phyloP scores from a whole-genome alignment of 1,139 yeast genomes.

The Yamadazyma mexicana region DNA sequence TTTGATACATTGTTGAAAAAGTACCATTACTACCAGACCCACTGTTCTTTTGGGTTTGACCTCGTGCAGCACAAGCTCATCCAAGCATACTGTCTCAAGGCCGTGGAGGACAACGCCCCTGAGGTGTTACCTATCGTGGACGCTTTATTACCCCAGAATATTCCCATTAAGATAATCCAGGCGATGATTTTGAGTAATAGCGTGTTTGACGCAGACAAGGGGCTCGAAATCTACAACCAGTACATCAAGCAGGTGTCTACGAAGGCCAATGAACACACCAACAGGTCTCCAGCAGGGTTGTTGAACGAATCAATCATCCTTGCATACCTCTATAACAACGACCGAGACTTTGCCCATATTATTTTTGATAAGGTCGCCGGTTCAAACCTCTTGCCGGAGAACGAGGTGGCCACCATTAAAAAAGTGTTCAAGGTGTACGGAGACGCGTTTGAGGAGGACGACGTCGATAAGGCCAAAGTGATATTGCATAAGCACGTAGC shows the following conservation, averaged over 20 bases:
- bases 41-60: conserved; percentile 36
- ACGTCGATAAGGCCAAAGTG: conserved; percentile 32
- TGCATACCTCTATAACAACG: conserved; percentile 48
- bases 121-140: conserved; percentile 44
- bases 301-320: conserved; percentile 56
- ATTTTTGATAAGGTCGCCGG: conserved; percentile 57
- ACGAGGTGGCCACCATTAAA: conserved; percentile 45
- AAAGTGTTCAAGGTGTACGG: conserved; percentile 57
- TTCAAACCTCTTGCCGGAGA: conserved; percentile 42
- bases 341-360: conserved; percentile 62
- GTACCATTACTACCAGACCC: conserved; percentile 39
- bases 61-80: conserved; percentile 28
- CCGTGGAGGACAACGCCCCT: conserved; percentile 34
- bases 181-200: conserved; percentile 48
- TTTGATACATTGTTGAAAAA: conserved; percentile 28
- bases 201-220: conserved; percentile 42
- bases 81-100: conserved; percentile 40
- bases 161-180: conserved; percentile 43
- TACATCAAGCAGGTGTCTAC: conserved; percentile 42
- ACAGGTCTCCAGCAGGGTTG: conserved; percentile 45
- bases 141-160: conserved; percentile 35
- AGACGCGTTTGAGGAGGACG: conserved; percentile 42
- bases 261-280: conserved; percentile 31
- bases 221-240: conserved; percentile 54
- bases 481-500: conserved; percentile 14